Percentiles rank a stretch among this genome's conserved stretches.
Evolutionary conservation across 768 basidiomycete species (phyloP).

Genomic region (Calocybe gangraenosa): DNA sequence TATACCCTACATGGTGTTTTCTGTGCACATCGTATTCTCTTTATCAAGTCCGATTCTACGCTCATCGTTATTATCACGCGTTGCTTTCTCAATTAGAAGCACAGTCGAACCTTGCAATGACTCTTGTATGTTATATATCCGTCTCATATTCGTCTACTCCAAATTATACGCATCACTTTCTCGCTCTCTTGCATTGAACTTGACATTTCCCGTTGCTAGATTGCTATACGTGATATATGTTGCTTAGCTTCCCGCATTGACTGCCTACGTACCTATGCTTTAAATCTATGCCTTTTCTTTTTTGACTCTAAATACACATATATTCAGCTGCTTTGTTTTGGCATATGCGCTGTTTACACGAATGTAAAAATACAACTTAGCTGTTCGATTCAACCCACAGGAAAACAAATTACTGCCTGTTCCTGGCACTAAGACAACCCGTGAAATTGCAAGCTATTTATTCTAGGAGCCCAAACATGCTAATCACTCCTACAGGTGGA

Average conservation of each 20-base stretch:
- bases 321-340: not conserved
- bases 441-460: conserved; percentile 9
- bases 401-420: no score
- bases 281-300: conserved; percentile 8
- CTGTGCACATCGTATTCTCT: conserved; percentile 7
- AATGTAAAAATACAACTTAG: not conserved
- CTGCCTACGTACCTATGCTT: conserved; percentile 10
- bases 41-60: conserved; percentile 14
- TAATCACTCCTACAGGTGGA: conserved; percentile 63
- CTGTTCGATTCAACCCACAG: no score
- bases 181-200: conserved; percentile 10
- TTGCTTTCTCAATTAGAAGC: conserved; percentile 13
- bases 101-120: not conserved
- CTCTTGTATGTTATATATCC: conserved; percentile 9
- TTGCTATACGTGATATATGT: conserved; percentile 4
- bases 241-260: conserved; percentile 17
- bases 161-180: conserved; percentile 3
- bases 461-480: conserved; percentile 60
- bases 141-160: conserved; percentile 5
- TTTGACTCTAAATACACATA: not conserved
- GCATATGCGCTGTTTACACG: not conserved
- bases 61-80: no score
- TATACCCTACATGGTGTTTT: conserved; percentile 16
- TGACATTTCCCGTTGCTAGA: conserved; percentile 8
- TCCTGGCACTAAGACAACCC: no score